A percentile compares a stretch with the other conserved stretches of the same genome.
Evolutionary conservation across 164 flowering plant genomes (phyloP).

Genomic region (Vitis labrusca): DNA sequence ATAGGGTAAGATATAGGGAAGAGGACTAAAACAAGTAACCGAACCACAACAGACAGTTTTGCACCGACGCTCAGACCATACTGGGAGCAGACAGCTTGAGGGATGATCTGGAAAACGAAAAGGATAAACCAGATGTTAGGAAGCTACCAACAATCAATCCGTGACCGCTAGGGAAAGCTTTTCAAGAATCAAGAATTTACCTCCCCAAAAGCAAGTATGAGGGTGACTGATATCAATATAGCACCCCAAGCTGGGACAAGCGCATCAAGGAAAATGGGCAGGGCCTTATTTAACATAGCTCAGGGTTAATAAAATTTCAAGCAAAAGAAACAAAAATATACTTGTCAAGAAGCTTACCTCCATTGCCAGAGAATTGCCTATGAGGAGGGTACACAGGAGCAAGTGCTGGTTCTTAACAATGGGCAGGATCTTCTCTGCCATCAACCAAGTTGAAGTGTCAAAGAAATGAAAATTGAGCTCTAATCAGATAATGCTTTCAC

Average conservation of each 20-base stretch:
- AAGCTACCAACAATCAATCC: background rate
- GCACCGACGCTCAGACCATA: conserved; percentile 78
- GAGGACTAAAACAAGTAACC: conserved; percentile 46
- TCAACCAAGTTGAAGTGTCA: background rate
- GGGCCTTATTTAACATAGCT: conserved; percentile 33
- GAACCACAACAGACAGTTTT: conserved; percentile 45
- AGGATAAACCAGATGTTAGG: background rate
- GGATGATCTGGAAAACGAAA: conserved; percentile 48
- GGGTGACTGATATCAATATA: conserved; percentile 64
- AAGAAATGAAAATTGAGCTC: no score
- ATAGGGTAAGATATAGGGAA: conserved; percentile 70
- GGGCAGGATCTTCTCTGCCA: conserved; percentile 33
- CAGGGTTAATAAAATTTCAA: no score
- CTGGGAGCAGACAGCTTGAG: conserved; percentile 71
- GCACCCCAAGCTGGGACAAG: conserved; percentile 69
- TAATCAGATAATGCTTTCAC: no score
- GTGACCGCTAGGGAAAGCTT: no score
- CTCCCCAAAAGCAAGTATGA: conserved; percentile 70
- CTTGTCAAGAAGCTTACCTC: conserved; percentile 19
- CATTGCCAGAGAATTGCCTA: conserved; percentile 36
- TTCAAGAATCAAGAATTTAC: conserved; percentile 24
- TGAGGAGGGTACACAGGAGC: conserved; percentile 34
- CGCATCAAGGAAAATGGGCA: conserved; percentile 69
- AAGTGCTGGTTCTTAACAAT: conserved; percentile 36
- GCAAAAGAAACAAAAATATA: no score